These are phyloP conservation scores for Fremontodendron californicum DNA, from an alignment of 345 rosid genomes.

Conservation along the genomic window DNA sequence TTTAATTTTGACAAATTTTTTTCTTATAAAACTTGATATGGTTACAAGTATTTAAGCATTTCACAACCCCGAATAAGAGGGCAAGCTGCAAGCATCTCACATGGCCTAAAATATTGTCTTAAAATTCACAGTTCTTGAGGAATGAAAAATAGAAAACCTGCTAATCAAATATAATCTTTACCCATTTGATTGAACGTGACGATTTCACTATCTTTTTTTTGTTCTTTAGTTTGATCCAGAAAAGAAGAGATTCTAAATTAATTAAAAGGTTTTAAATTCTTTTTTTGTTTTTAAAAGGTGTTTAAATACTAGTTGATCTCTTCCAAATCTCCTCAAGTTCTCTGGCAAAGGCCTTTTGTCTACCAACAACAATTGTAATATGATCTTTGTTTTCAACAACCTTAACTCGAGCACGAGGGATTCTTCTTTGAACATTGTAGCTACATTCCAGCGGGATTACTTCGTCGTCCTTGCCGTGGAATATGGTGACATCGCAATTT, in stretches of 20 bases:
- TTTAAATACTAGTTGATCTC: conserved; percentile 19
- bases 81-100: too few species aligned
- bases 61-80: neutral
- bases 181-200: neutral
- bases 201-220: neutral
- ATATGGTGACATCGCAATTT: conserved; percentile 60
- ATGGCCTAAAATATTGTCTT: neutral
- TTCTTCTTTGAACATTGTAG: conserved; percentile 49
- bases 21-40: conserved; percentile 3
- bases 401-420: conserved; percentile 72
- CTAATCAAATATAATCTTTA: neutral
- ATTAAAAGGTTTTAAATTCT: neutral
- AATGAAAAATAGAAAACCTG: neutral
- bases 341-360: conserved; percentile 76
- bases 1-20: neutral
- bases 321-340: conserved; percentile 85
- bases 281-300: too few species aligned
- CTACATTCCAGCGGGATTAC: conserved; percentile 92
- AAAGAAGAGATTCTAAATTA: neutral
- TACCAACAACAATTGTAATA: conserved; percentile 76
- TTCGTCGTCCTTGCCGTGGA: conserved; percentile 78
- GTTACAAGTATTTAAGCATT: neutral
- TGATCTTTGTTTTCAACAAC: conserved; percentile 78
- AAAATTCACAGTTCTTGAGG: neutral
- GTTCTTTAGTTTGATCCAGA: neutral